These are phyloP conservation scores for Aspergillus vadensis DNA, from an alignment of 2,329 filamentous ascomycete genomes.

Conservation along the genomic window DNA sequence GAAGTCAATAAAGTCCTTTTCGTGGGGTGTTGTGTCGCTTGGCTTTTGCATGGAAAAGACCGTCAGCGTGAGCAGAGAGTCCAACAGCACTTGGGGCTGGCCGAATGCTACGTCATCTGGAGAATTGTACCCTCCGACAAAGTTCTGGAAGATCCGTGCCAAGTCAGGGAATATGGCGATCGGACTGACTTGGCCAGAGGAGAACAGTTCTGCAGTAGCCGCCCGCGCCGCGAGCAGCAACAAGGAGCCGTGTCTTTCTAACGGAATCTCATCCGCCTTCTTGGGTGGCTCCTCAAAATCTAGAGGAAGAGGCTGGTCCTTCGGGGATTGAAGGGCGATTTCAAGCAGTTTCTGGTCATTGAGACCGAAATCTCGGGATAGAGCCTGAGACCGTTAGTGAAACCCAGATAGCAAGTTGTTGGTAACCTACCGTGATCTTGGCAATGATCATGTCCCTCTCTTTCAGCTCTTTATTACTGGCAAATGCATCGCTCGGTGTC, in stretches of 20 bases:
- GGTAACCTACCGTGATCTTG: conserved; percentile 52
- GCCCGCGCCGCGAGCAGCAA: conserved; percentile 57
- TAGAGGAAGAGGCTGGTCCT: conserved; percentile 44
- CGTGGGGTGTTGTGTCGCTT: conserved; percentile 48
- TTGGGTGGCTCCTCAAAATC: conserved; percentile 59
- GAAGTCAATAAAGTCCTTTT: conserved; percentile 56
- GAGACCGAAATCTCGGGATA: conserved; percentile 58
- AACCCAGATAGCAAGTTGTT: too few relatives aligned
- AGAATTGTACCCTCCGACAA: conserved; percentile 49
- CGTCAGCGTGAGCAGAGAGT: conserved; percentile 56
- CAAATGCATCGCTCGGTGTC: conserved; percentile 56
- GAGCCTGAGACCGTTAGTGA: conserved; percentile 37
- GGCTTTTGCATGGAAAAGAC: conserved; percentile 52
- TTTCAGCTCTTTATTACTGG: conserved; percentile 51
- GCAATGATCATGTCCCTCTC: conserved; percentile 59
- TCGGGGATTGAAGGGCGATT: conserved; percentile 44
- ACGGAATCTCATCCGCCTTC: conserved; percentile 55
- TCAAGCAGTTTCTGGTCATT: conserved; percentile 51
- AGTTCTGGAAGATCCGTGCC: conserved; percentile 53
- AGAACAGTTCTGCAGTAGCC: conserved; percentile 53
- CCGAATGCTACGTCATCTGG: conserved; percentile 43
- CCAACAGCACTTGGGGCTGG: conserved; percentile 56
- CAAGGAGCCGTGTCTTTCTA: conserved; percentile 58
- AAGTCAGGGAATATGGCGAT: conserved; percentile 58
- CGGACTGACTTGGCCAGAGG: conserved; percentile 39